Evolutionary conservation across 2,329 filamentous ascomycete genomes (phyloP).

Genomic region (Colletotrichum tamarilloi): DNA sequence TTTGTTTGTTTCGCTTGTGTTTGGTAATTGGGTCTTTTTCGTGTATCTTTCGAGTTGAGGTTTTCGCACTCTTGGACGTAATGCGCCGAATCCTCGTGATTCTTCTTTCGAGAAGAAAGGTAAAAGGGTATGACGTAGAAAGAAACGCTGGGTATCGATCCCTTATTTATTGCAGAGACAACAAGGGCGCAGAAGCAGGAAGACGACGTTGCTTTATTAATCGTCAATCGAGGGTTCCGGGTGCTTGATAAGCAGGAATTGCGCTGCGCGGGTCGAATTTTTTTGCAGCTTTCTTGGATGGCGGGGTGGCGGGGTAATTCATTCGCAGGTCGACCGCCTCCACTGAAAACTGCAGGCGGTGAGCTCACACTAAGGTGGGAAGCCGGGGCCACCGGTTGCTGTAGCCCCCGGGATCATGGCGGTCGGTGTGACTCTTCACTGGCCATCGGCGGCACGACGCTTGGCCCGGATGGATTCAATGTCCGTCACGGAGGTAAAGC

Average conservation of each 20-base stretch:
- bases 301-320: slow-evolving; percentile 34
- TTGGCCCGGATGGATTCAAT: not conserved
- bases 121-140: not conserved
- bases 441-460: slow-evolving; percentile 8
- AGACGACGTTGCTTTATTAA: slow-evolving; percentile 19
- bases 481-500: not conserved
- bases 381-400: not conserved
- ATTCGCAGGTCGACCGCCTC: not conserved
- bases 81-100: slow-evolving; percentile 5
- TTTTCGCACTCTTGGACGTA: not conserved
- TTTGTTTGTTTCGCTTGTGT: not conserved
- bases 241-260: slow-evolving; percentile 34
- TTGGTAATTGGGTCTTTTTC: not conserved
- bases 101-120: not conserved
- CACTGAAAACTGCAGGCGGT: slow-evolving; percentile 29
- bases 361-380: not conserved
- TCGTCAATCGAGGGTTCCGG: slow-evolving; percentile 24
- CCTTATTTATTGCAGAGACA: slow-evolving; percentile 8
- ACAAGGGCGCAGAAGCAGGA: not conserved
- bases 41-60: not conserved
- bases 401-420: not conserved
- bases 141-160: slow-evolving; percentile 1
- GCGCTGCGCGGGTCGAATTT: slow-evolving; percentile 3
- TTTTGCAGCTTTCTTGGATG: slow-evolving; percentile 27
- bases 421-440: slow-evolving; percentile 15